Percentiles rank a stretch among this genome's conserved stretches.
phyloP scores from a whole-genome alignment of 306 rosid genomes.

The Citrullus colocynthis region DNA sequence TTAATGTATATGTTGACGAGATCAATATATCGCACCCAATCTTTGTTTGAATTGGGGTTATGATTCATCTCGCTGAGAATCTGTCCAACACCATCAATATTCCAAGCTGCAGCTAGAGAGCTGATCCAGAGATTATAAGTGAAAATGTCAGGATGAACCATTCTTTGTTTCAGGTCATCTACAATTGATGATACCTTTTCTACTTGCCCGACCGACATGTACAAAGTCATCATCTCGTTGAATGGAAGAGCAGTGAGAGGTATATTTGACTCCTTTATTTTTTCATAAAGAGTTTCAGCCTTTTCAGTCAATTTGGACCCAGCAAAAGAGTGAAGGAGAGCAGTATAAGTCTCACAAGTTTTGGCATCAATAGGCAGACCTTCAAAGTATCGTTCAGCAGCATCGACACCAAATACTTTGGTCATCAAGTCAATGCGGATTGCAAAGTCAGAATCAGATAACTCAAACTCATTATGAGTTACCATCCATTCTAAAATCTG shows the following conservation, averaged over 20 bases:
- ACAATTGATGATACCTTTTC: slow-evolving; percentile 61
- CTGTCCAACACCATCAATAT: slow-evolving; percentile 44
- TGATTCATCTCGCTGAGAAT: slow-evolving; percentile 60
- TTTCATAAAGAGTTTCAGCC: slow-evolving; percentile 64
- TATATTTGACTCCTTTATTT: slow-evolving; percentile 42
- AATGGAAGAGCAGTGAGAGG: slow-evolving; percentile 48
- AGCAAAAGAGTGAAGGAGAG: slow-evolving; percentile 84
- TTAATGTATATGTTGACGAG: slow-evolving; percentile 47
- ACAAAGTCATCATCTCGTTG: slow-evolving; percentile 95
- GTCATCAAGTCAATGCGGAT: slow-evolving; percentile 77
- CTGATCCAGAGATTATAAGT: slow-evolving; percentile 91
- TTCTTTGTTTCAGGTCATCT: slow-evolving; percentile 51
- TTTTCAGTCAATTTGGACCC: slow-evolving; percentile 63
- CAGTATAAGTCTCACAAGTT: slow-evolving; percentile 67
- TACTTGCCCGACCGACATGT: slow-evolving; percentile 73
- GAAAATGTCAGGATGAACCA: slow-evolving; percentile 63
- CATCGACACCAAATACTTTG: slow-evolving; percentile 82
- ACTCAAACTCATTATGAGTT: slow-evolving; percentile 33
- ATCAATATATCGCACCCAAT: slow-evolving; percentile 58
- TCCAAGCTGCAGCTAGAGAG: slow-evolving; percentile 61
- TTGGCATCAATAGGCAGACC: slow-evolving; percentile 44
- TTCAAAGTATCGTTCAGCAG: slow-evolving; percentile 89
- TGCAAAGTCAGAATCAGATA: slow-evolving; percentile 68
- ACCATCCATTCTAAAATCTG: slow-evolving; percentile 97
- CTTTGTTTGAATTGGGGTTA: slow-evolving; percentile 36